Conservation (phyloP, 2,329 filamentous ascomycete genomes). For the Hypoxylon sp. region DNA sequence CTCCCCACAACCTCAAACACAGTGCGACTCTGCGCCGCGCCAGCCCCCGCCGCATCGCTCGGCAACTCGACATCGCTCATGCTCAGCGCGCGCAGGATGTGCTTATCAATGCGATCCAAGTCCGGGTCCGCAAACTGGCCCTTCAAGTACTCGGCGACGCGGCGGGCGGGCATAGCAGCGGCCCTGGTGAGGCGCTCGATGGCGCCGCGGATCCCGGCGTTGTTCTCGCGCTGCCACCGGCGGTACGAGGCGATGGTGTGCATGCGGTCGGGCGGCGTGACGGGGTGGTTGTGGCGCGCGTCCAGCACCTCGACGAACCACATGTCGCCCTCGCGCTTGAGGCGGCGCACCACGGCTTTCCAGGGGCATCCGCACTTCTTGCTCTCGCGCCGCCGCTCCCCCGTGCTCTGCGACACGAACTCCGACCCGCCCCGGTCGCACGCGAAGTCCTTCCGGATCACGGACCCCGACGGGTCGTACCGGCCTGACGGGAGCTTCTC, state of each 20-base stretch:
- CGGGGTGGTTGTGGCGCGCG: constrained; percentile 50
- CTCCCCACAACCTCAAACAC: constrained; percentile 50
- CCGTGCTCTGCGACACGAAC: constrained; percentile 53
- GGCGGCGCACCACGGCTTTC: constrained; percentile 50
- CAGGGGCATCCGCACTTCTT: constrained; percentile 52
- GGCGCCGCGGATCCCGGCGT: constrained; percentile 49
- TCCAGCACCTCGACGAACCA: constrained; percentile 53
- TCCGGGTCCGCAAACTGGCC: constrained; percentile 48
- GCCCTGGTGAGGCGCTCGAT: constrained; percentile 48
- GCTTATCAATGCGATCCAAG: constrained; percentile 50
- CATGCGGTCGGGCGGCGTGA: constrained; percentile 50
- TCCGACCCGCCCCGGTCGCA: constrained; percentile 53
- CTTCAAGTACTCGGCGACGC: constrained; percentile 50
- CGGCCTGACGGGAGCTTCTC: constrained; percentile 53
- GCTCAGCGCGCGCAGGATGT: constrained; percentile 51
- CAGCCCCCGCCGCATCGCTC: constrained; percentile 28
- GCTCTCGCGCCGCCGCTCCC: constrained; percentile 51
- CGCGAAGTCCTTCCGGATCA: constrained; percentile 53
- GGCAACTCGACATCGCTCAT: constrained; percentile 50
- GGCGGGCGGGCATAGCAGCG: constrained; percentile 50
- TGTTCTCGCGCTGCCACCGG: constrained; percentile 53
- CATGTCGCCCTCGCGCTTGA: constrained; percentile 51
- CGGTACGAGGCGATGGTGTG: constrained; percentile 53
- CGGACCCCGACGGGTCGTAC: constrained; percentile 51
- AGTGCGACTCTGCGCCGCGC: constrained; percentile 20